Conservation (phyloP, 305 asterid genomes). For the Fraxinus angustifolia region DNA sequence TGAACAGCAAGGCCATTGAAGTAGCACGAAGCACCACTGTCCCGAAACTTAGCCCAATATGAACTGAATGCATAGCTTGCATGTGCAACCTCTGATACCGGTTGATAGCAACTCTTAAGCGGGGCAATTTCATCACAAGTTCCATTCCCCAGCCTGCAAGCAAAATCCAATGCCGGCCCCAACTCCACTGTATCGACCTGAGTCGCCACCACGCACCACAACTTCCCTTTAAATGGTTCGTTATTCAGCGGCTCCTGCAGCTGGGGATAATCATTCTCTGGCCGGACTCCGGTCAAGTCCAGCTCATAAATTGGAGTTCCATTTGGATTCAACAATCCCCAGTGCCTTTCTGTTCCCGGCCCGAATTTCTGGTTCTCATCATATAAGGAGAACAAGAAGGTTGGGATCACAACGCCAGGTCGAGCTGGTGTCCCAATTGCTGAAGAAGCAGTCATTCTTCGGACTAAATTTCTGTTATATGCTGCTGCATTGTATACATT, state of each 20-base stretch:
- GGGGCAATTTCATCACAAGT: constrained; percentile 60
- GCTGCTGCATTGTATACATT: constrained; percentile 61
- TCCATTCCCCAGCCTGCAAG: constrained; percentile 45
- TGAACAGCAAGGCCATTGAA: constrained; percentile 74
- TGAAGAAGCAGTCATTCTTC: constrained; percentile 40
- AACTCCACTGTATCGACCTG: constrained; percentile 26
- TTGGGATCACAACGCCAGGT: constrained; percentile 51
- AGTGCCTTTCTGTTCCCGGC: constrained; percentile 64
- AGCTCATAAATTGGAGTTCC: constrained; percentile 56
- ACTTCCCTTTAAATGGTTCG: constrained; percentile 48
- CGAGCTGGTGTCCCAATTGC: constrained; percentile 68
- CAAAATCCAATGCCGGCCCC: constrained; percentile 35
- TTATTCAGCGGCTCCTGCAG: constrained; percentile 38
- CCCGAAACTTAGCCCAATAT: constrained; percentile 63
- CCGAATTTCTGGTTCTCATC: constrained; percentile 64
- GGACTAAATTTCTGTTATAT: constrained; percentile 51
- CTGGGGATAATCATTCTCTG: constrained; percentile 17
- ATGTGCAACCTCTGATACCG: constrained; percentile 45
- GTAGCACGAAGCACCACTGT: constrained; percentile 53
- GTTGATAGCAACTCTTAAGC: constrained; percentile 54
- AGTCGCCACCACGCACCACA: constrained; percentile 62
- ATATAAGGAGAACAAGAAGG: constrained; percentile 56
- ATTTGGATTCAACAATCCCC: constrained; percentile 50
- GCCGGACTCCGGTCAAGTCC: constrained; percentile 46
- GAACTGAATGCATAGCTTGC: constrained; percentile 82